These are phyloP conservation scores for Plantago major DNA, from an alignment of 257 asterid species.

Conservation along the genomic window DNA sequence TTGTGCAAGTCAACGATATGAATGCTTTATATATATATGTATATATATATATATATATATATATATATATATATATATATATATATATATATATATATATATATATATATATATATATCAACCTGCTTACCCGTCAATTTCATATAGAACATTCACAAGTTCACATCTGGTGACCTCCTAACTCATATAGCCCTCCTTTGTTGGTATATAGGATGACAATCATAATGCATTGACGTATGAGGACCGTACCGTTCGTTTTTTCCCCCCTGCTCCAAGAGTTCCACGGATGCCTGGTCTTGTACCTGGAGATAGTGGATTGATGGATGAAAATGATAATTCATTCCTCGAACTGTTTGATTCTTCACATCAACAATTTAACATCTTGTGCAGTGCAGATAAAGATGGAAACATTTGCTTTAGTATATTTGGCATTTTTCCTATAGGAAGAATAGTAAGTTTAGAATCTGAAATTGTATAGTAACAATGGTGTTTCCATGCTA, in stretches of 20 bases:
- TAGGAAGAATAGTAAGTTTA: slow-evolving; percentile 84
- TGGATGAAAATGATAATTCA: slow-evolving; percentile 76
- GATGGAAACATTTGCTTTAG: slow-evolving; percentile 87
- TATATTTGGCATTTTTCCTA: slow-evolving; percentile 90
- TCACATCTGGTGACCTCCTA: no score
- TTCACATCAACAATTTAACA: slow-evolving; percentile 68
- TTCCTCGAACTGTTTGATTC: slow-evolving; percentile 83
- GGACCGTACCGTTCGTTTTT: slow-evolving; percentile 91
- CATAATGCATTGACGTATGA: slow-evolving; percentile 45
- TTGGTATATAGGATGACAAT: slow-evolving; percentile 47
- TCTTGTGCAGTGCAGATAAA: slow-evolving; percentile 89
- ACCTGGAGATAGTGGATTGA: slow-evolving; percentile 74
- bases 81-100: no score
- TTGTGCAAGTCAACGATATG: neutral
- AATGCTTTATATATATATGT: no score
- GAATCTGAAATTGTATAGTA: neutral
- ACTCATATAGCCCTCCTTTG: neutral
- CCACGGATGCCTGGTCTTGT: slow-evolving; percentile 90
- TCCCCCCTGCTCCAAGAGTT: slow-evolving; percentile 86
- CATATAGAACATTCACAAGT: no score
- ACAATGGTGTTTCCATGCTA: slow-evolving; percentile 4
- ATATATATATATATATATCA: no score
- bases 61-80: no score
- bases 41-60: no score
- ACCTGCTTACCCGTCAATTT: no score